phyloP scores from a whole-genome alignment of 2,329 filamentous ascomycete species.

The Colletotrichum lupini region DNA sequence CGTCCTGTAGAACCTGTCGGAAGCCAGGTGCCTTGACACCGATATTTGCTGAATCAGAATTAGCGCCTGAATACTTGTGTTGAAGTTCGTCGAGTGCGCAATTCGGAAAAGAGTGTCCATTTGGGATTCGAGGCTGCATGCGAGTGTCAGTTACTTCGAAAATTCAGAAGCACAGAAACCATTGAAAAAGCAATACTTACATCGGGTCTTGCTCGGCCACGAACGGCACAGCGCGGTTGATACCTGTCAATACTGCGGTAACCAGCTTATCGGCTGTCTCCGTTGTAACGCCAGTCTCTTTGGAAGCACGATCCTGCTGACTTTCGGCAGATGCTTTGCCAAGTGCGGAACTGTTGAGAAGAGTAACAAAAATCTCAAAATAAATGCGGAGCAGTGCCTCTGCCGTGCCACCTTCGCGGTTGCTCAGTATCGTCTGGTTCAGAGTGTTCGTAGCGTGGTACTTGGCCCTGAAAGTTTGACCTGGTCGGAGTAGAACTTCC shows the following conservation, averaged over 20 bases:
- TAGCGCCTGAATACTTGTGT: constrained; percentile 95
- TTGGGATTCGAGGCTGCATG: constrained; percentile 79
- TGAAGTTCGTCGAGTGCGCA: constrained; percentile 98
- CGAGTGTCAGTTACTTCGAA: background rate
- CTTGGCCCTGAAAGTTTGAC: constrained; percentile 87
- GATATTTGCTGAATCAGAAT: constrained; percentile 95
- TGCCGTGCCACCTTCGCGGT: constrained; percentile 83
- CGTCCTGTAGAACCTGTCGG: constrained; percentile 93
- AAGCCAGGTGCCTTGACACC: constrained; percentile 80
- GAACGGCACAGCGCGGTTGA: constrained; percentile 96
- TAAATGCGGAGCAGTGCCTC: constrained; percentile 89
- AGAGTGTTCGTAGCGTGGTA: constrained; percentile 97
- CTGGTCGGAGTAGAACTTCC: constrained; percentile 87
- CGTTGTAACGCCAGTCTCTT: constrained; percentile 48
- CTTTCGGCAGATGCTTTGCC: constrained; percentile 17
- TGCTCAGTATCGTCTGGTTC: constrained; percentile 94
- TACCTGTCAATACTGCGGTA: constrained; percentile 89
- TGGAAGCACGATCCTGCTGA: constrained; percentile 19
- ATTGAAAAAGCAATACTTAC: constrained; percentile 57
- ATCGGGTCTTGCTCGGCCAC: constrained; percentile 81
- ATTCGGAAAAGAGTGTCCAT: constrained; percentile 95
- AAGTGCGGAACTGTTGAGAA: constrained; percentile 69
- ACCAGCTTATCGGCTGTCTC: constrained; percentile 92
- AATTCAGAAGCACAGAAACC: background rate
- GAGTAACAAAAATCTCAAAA: constrained; percentile 85